These are phyloP conservation scores for Trichoderma gracile DNA, from an alignment of 2,329 filamentous ascomycete genomes.

Conservation along the genomic window DNA sequence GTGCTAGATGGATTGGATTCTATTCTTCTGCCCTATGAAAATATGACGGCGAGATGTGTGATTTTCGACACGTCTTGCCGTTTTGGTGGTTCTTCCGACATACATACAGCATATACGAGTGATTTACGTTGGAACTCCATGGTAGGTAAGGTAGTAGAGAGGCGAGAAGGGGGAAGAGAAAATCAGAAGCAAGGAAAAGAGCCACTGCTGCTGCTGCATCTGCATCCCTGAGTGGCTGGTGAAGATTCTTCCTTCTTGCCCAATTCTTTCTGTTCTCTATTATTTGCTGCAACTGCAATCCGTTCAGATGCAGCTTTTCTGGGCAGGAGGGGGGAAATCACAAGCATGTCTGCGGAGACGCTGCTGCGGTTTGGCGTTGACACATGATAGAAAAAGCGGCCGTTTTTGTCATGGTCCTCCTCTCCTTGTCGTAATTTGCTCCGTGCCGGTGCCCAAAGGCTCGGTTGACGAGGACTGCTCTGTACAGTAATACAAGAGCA, in stretches of 20 bases:
- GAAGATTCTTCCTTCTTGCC: not conserved
- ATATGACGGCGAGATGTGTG: slow-evolving; percentile 29
- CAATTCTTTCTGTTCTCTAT: no score
- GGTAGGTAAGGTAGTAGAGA: not conserved
- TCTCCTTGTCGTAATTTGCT: not conserved
- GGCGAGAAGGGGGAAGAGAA: not conserved
- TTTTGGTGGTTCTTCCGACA: slow-evolving; percentile 38
- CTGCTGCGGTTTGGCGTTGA: not conserved
- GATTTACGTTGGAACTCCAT: no score
- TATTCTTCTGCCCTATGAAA: slow-evolving; percentile 31
- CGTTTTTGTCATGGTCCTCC: not conserved
- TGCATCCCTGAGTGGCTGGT: slow-evolving; percentile 1
- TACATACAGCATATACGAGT: slow-evolving; percentile 3
- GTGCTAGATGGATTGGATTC: slow-evolving; percentile 51
- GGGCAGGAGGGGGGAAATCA: not conserved
- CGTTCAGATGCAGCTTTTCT: not conserved
- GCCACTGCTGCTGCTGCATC: not conserved
- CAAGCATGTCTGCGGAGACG: not conserved
- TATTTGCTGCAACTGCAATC: not conserved
- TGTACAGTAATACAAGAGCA: no score
- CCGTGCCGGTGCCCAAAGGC: slow-evolving; percentile 10
- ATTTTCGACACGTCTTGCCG: slow-evolving; percentile 31
- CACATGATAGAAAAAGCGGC: slow-evolving; percentile 20
- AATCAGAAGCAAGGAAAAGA: not conserved
- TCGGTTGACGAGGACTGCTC: no score